These are phyloP conservation scores for Termitomyces sp. DNA, from an alignment of 768 basidiomycete species.

Conservation along the genomic window DNA sequence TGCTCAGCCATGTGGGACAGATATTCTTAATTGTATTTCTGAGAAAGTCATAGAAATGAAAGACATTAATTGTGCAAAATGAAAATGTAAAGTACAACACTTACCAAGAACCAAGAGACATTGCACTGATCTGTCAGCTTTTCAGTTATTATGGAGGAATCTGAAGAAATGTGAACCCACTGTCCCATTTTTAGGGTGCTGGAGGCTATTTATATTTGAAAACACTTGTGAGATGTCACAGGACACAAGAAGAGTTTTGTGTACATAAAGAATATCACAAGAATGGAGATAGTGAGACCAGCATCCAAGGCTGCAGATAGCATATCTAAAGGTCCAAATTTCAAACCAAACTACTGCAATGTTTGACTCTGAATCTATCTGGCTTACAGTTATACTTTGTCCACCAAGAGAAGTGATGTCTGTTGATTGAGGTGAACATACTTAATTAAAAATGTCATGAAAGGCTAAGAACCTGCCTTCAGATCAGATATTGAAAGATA, in stretches of 20 bases:
- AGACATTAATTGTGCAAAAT: neutral
- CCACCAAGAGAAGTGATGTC: constrained; percentile 66
- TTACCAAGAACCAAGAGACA: constrained; percentile 26
- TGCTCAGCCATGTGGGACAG: neutral
- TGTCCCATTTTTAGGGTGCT: constrained; percentile 34
- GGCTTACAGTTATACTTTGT: constrained; percentile 64
- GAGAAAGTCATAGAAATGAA: neutral
- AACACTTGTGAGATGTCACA: neutral
- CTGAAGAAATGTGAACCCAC: constrained; percentile 14
- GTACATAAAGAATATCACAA: constrained; percentile 60
- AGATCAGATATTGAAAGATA: constrained; percentile 67
- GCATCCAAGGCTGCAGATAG: constrained; percentile 68
- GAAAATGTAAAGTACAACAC: constrained; percentile 1
- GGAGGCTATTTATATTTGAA: constrained; percentile 17
- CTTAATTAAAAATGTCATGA: neutral
- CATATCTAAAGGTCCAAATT: constrained; percentile 38
- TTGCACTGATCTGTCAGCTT: constrained; percentile 22
- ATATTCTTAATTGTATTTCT: constrained; percentile 20
- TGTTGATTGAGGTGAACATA: neutral
- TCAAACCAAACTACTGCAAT: neutral
- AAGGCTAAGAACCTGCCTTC: constrained; percentile 26
- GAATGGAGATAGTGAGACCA: constrained; percentile 56
- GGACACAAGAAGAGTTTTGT: constrained; percentile 5
- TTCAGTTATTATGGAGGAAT: neutral
- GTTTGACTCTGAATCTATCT: neutral